Conservation (phyloP, 2,329 filamentous ascomycete species). For the Paramyrothecium roridum region DNA sequence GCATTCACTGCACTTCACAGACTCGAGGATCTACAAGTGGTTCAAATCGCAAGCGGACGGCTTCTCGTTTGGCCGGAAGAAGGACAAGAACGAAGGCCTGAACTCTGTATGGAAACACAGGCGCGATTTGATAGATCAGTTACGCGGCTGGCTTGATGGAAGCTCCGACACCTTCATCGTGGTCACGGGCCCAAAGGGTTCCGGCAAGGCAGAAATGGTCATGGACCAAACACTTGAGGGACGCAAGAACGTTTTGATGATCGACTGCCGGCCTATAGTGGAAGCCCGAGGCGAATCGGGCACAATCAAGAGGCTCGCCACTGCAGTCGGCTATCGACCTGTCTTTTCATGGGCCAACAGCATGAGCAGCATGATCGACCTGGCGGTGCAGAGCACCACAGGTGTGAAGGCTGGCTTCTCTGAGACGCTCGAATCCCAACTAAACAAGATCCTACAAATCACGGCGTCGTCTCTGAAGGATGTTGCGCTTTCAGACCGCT, state of each 20-base stretch:
- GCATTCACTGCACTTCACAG: conserved; percentile 67
- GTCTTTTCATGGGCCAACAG: conserved; percentile 97
- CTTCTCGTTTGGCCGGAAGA: conserved; percentile 57
- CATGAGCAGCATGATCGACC: conserved; percentile 85
- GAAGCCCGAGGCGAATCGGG: conserved; percentile 85
- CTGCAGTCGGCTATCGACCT: conserved; percentile 83
- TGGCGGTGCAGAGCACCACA: conserved; percentile 90
- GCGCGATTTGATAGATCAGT: conserved; percentile 74
- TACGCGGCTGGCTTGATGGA: conserved; percentile 83
- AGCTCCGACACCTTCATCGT: conserved; percentile 91
- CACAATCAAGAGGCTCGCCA: conserved; percentile 78
- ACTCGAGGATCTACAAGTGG: conserved; percentile 76
- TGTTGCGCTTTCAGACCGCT: conserved; percentile 67
- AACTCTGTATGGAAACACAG: conserved; percentile 86
- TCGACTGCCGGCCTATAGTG: conserved; percentile 92
- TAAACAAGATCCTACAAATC: conserved; percentile 86
- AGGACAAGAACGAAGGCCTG: conserved; percentile 65
- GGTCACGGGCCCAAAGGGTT: conserved; percentile 86
- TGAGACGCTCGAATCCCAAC: conserved; percentile 84
- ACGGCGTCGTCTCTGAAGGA: conserved; percentile 75
- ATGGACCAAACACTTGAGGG: conserved; percentile 78
- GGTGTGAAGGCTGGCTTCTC: conserved; percentile 94
- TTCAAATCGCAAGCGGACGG: conserved; percentile 62
- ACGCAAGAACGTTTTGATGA: conserved; percentile 72
- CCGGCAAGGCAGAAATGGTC: conserved; percentile 85